A percentile compares a stretch with the other conserved stretches of the same genome.
These are phyloP conservation scores for Rhizophlyctis rosea DNA, from an alignment of 192 early-diverging fungal genomes.

Conservation along the genomic window DNA sequence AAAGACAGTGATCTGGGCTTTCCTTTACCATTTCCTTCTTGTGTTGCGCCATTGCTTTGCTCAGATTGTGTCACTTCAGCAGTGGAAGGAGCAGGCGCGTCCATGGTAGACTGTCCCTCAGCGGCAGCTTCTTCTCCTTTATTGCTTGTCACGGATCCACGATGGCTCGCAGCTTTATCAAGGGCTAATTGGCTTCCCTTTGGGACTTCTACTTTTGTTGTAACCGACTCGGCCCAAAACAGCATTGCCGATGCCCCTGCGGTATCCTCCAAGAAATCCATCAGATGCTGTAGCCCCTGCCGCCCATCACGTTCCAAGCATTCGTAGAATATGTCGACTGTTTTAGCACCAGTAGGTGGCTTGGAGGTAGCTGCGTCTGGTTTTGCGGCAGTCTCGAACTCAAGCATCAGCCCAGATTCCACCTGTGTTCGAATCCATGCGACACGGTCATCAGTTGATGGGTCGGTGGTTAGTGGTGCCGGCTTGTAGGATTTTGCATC, in stretches of 20 bases:
- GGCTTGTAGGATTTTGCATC: constrained; percentile 7
- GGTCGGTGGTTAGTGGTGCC: constrained; percentile 16
- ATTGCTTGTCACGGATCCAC: no score
- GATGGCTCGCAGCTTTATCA: no score
- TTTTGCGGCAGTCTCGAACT: constrained; percentile 26
- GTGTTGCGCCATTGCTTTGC: no score
- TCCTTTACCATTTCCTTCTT: no score
- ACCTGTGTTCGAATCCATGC: constrained; percentile 37
- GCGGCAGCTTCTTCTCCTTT: no score
- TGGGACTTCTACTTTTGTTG: constrained; percentile 34
- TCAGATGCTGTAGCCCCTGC: constrained; percentile 34
- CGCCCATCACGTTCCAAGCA: constrained; percentile 45
- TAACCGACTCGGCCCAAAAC: constrained; percentile 45
- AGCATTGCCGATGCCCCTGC: constrained; percentile 30
- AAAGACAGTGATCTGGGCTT: no score
- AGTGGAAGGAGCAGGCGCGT: no score
- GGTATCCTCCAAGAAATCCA: constrained; percentile 45
- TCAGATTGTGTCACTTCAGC: no score
- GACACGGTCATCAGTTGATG: constrained; percentile 34
- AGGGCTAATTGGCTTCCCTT: no score
- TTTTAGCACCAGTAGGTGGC: not conserved
- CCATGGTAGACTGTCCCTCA: no score
- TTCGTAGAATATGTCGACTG: constrained; percentile 43
- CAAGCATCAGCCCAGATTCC: constrained; percentile 42
- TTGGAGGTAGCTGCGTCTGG: not conserved